These are phyloP conservation scores for Fusarium udum DNA, from an alignment of 2,329 filamentous ascomycete genomes.

Conservation along the genomic window DNA sequence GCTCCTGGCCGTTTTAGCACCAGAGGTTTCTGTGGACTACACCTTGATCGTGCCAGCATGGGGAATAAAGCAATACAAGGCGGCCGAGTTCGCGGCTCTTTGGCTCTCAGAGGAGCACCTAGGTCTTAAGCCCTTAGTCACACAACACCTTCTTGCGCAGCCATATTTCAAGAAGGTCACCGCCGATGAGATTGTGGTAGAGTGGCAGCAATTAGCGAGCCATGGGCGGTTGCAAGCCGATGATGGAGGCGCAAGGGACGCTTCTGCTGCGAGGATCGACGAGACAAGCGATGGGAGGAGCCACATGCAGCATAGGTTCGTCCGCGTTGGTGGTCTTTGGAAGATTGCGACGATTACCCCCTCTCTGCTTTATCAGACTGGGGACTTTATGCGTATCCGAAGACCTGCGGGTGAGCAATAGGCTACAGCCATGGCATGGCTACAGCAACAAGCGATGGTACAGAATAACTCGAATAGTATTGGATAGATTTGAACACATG, in stretches of 20 bases:
- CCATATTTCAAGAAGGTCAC: not conserved
- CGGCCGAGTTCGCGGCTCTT: not conserved
- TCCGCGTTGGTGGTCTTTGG: not conserved
- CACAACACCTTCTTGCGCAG: not conserved
- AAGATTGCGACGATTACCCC: not conserved
- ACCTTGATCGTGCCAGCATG: not conserved
- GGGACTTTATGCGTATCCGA: not conserved
- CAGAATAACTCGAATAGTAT: fast-evolving
- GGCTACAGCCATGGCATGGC: fast-evolving
- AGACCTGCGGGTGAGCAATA: not conserved
- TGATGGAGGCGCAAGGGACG: fast-evolving
- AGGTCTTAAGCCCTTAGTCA: not conserved
- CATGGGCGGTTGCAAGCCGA: not conserved
- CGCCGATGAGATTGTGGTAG: not conserved
- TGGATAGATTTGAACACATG: not conserved
- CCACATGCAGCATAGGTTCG: not conserved
- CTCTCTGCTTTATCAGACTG: not conserved
- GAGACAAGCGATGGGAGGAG: not conserved
- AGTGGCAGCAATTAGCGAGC: not conserved
- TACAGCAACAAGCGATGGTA: not conserved
- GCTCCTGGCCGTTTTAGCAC: not conserved
- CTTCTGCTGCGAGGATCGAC: not conserved
- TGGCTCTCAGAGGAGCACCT: not conserved
- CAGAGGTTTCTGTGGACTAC: not conserved
- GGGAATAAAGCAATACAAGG: not conserved